A percentile compares a stretch with the other conserved stretches of the same genome.
Conservation (phyloP, 345 rosid species). For the Dipteronia sinensis region DNA sequence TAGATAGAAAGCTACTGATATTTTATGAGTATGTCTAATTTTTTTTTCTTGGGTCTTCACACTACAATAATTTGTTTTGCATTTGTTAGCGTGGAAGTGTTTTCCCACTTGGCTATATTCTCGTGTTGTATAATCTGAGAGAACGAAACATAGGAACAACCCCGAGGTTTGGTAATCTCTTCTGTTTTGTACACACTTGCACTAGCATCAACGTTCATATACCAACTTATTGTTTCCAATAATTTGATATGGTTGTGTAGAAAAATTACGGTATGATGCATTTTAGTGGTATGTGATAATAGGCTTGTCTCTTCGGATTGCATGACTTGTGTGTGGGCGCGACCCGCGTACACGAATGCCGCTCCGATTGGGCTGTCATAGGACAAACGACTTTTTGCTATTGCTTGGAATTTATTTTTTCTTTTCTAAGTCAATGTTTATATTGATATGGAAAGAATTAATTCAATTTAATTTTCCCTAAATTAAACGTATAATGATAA, state of each 20-base stretch:
- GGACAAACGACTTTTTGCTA: too few relatives aligned
- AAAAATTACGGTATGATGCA: background rate
- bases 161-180: background rate
- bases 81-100: background rate
- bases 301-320: background rate
- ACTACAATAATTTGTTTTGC: background rate
- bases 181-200: background rate
- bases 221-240: background rate
- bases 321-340: too few relatives aligned
- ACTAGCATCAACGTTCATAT: too few relatives aligned
- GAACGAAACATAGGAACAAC: background rate
- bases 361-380: too few relatives aligned
- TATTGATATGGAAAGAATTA: too few relatives aligned
- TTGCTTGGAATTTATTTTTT: too few relatives aligned
- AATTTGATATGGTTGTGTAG: background rate
- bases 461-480: too few relatives aligned
- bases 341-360: too few relatives aligned
- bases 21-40: background rate
- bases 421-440: too few relatives aligned
- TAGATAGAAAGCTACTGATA: background rate
- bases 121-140: background rate
- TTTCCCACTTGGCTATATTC: background rate
- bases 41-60: too few relatives aligned
- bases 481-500: too few relatives aligned
- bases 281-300: background rate